Conservation (phyloP, 2,329 filamentous ascomycete species). For the Xylaria sp. region DNA sequence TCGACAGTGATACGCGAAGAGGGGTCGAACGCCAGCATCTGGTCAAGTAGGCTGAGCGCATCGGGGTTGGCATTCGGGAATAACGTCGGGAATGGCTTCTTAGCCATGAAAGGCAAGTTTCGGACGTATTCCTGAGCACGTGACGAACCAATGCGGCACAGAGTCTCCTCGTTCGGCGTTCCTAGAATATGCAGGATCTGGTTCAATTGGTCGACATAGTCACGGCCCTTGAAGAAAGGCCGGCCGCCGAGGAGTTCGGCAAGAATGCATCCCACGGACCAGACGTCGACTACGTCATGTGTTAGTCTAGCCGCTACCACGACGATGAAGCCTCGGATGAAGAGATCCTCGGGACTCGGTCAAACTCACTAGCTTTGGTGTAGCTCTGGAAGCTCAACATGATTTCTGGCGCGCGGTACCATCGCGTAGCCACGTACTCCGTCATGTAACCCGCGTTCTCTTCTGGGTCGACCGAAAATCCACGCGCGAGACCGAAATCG, state of each 20-base stretch:
- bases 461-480: constrained; percentile 94
- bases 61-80: constrained; percentile 96
- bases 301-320: constrained; percentile 13
- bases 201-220: constrained; percentile 99
- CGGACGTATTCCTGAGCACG: constrained; percentile 97
- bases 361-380: constrained; percentile 93
- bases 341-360: neutral
- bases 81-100: constrained; percentile 79
- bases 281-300: constrained; percentile 74
- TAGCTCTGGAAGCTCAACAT: constrained; percentile 99
- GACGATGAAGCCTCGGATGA: neutral
- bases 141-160: constrained; percentile 88
- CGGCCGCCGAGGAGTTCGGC: constrained; percentile 92
- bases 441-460: constrained; percentile 99
- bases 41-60: constrained; percentile 88
- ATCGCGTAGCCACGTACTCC: constrained; percentile 96
- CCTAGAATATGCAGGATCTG: constrained; percentile 98
- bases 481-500: constrained; percentile 93
- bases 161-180: constrained; percentile 91
- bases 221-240: constrained; percentile 97
- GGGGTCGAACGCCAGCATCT: constrained; percentile 96
- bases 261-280: constrained; percentile 97
- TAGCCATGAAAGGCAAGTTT: constrained; percentile 91
- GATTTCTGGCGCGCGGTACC: constrained; percentile 93
- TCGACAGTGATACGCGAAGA: constrained; percentile 91